Evolutionary conservation across 306 rosid genomes (phyloP).

Genomic region (Leucaena leucocephala): DNA sequence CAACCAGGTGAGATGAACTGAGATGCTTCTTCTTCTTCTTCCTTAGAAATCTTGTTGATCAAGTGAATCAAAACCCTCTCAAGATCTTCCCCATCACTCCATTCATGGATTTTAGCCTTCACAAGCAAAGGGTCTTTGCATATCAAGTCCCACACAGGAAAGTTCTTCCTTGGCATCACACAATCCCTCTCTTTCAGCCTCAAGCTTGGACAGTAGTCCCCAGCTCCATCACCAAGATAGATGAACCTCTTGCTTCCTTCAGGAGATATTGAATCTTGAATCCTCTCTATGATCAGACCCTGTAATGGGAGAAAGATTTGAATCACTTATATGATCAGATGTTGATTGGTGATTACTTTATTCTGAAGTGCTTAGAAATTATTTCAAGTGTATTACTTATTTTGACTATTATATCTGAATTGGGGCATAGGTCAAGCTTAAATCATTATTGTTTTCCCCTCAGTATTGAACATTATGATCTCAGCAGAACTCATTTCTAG

Average conservation of each 20-base stretch:
- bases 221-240: slow-evolving; percentile 66
- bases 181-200: slow-evolving; percentile 55
- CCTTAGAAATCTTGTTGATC: slow-evolving; percentile 44
- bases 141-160: slow-evolving; percentile 61
- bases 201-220: slow-evolving; percentile 64
- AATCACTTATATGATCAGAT: not conserved
- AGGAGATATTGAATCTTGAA: slow-evolving; percentile 35
- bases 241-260: slow-evolving; percentile 51
- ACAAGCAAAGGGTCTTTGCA: slow-evolving; percentile 51
- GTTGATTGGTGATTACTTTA: not conserved
- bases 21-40: slow-evolving; percentile 43
- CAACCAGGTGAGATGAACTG: slow-evolving; percentile 47
- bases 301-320: slow-evolving; percentile 7
- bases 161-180: slow-evolving; percentile 72
- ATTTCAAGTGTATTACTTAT: not conserved
- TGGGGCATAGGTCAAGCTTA: slow-evolving; percentile 24
- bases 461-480: not conserved
- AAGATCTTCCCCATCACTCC: slow-evolving; percentile 58
- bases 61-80: slow-evolving; percentile 39
- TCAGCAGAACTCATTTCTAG: too few relatives aligned
- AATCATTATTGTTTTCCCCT: not conserved
- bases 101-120: slow-evolving; percentile 61
- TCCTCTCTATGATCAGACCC: slow-evolving; percentile 57
- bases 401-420: not conserved
- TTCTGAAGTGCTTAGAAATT: not conserved